Conservation (phyloP, 2,329 filamentous ascomycete species). For the Neocucurbitaria cava region DNA sequence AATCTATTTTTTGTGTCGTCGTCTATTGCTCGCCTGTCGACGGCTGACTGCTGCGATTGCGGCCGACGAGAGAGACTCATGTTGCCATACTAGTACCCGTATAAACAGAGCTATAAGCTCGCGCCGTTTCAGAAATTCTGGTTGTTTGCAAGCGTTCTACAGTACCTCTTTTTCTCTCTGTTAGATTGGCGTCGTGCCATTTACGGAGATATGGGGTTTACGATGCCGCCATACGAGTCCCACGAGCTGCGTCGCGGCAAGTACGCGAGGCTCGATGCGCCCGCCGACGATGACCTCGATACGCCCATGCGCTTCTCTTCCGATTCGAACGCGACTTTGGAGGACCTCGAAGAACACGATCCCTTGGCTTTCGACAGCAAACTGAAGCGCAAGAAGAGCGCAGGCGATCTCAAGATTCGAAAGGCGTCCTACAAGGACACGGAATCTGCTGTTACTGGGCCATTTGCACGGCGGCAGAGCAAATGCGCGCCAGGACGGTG, state of each 20-base stretch:
- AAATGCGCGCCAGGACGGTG: slow-evolving; percentile 49
- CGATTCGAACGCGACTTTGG: slow-evolving; percentile 44
- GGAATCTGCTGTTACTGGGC: slow-evolving; percentile 27
- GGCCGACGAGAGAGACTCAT: slow-evolving; percentile 2
- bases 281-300: slow-evolving; percentile 40
- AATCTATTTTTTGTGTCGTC: neutral
- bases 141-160: slow-evolving; percentile 2
- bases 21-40: neutral
- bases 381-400: slow-evolving; percentile 52
- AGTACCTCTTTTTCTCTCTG: neutral
- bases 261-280: slow-evolving; percentile 46
- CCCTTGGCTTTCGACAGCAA: slow-evolving; percentile 52
- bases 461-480: slow-evolving; percentile 20
- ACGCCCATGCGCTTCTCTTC: slow-evolving; percentile 47
- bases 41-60: neutral
- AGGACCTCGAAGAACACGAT: slow-evolving; percentile 56
- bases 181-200: neutral
- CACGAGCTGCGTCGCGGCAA: slow-evolving; percentile 48
- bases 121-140: slow-evolving; percentile 14
- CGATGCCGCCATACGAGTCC: slow-evolving; percentile 38
- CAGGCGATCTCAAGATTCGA: slow-evolving; percentile 42
- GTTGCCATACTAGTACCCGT: slow-evolving; percentile 11
- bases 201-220: neutral
- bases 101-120: slow-evolving; percentile 16
- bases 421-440: slow-evolving; percentile 42